Percentiles rank a stretch among this genome's conserved stretches.
Conservation (phyloP, 305 asterid species). For the Salvia sclarea region DNA sequence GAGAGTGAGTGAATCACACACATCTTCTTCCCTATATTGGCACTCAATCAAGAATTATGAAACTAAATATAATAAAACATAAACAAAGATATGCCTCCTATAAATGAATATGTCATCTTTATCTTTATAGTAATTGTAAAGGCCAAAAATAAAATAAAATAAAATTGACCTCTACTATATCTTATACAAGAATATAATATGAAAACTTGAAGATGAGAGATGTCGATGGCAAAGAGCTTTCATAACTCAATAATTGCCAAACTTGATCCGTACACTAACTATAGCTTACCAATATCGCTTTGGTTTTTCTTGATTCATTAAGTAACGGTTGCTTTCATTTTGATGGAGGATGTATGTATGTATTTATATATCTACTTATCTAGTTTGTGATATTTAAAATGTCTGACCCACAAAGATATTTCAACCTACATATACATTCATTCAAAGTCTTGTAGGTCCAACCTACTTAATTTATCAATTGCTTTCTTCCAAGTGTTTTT, state of each 20-base stretch:
- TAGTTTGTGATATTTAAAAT: neutral
- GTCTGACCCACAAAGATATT: constrained; percentile 9
- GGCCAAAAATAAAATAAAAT: no score
- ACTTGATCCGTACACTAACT: neutral
- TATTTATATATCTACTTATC: neutral
- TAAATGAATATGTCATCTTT: no score
- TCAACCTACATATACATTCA: neutral
- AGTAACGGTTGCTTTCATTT: constrained; percentile 5
- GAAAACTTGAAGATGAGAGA: neutral
- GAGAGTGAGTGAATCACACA: no score
- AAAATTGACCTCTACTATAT: neutral
- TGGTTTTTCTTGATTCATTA: neutral
- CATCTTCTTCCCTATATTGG: no score
- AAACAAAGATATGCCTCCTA: no score
- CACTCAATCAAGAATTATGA: no score
- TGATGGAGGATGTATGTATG: neutral
- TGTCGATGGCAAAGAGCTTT: neutral
- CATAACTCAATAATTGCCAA: neutral
- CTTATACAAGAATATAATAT: neutral
- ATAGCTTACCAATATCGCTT: neutral
- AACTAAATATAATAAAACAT: no score
- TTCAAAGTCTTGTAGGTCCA: constrained; percentile 12
- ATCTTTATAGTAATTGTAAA: no score
- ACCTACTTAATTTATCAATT: neutral
- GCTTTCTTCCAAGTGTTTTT: neutral